Percentiles rank a stretch among this genome's conserved stretches.
Evolutionary conservation across 2,329 filamentous ascomycete genomes (phyloP).

Genomic region (Cercospora beticola): DNA sequence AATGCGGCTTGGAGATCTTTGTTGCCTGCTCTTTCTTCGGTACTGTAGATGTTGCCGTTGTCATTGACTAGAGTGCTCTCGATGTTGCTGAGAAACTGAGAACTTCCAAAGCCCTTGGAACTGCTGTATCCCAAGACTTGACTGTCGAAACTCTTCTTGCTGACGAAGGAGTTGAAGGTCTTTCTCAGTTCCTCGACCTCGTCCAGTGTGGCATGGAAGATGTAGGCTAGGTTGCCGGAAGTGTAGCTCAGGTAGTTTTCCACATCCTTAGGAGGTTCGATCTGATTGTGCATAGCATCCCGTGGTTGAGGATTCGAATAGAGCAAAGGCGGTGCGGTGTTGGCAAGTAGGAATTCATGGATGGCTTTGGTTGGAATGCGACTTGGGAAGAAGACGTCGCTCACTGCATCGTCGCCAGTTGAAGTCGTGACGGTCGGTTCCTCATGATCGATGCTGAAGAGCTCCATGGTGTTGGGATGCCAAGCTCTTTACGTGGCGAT

Average conservation of each 20-base stretch:
- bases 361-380: background rate
- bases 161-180: background rate
- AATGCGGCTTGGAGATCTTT: background rate
- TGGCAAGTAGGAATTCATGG: background rate
- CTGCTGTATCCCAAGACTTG: background rate
- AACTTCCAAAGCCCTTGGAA: background rate
- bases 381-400: no score
- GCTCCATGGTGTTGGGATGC: no score
- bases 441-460: no score
- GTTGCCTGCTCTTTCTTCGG: background rate
- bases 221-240: background rate
- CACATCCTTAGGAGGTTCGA: background rate
- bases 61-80: background rate
- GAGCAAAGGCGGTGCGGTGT: background rate
- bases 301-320: background rate
- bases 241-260: background rate
- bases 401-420: no score
- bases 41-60: background rate
- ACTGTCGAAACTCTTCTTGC: background rate
- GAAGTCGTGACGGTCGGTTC: no score
- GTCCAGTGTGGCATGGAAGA: background rate
- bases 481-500: no score
- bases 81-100: background rate
- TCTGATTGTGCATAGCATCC: background rate
- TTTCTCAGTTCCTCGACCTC: background rate